Conservation (phyloP, 2,329 filamentous ascomycete species). For the Sclerotiophoma versabilis region DNA sequence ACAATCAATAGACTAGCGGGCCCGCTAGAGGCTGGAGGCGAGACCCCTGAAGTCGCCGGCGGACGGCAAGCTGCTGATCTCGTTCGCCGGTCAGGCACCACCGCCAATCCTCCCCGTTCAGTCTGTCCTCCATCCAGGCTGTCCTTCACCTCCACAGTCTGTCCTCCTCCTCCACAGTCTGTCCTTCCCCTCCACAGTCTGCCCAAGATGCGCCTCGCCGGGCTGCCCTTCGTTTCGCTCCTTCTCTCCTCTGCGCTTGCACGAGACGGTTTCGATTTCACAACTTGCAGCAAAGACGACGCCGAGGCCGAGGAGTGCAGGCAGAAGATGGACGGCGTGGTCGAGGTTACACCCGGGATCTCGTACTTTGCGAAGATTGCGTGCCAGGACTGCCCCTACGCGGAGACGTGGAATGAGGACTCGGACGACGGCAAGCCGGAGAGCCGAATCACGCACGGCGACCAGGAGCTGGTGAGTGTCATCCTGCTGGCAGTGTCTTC, state of each 20-base stretch:
- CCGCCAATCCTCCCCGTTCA: constrained; percentile 4
- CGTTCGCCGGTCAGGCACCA: constrained; percentile 10
- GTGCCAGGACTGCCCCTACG: constrained; percentile 39
- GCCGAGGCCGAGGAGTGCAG: constrained; percentile 25
- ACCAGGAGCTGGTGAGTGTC: constrained; percentile 37
- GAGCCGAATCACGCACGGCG: constrained; percentile 19
- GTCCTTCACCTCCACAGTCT: no score
- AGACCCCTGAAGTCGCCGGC: constrained; percentile 15
- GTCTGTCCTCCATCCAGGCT: no score
- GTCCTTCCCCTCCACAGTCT: constrained; percentile 10
- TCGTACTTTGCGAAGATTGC: constrained; percentile 42
- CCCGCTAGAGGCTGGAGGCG: constrained; percentile 4
- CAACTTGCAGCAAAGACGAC: constrained; percentile 24
- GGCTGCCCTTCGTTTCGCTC: constrained; percentile 21
- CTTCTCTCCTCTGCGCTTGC: constrained; percentile 12
- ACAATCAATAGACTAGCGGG: constrained; percentile 9
- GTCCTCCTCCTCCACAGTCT: no score
- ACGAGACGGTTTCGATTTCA: constrained; percentile 18
- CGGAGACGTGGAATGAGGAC: constrained; percentile 9
- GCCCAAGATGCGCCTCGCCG: constrained; percentile 17
- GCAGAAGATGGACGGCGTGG: constrained; percentile 32
- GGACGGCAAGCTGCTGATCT: constrained; percentile 1
- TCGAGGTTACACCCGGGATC: constrained; percentile 31
- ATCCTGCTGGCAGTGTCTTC: no score
- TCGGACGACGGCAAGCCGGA: constrained; percentile 1